Evolutionary conservation across 23 red algal species (phyloP).

Genomic region (Pyropia yezoensis): DNA sequence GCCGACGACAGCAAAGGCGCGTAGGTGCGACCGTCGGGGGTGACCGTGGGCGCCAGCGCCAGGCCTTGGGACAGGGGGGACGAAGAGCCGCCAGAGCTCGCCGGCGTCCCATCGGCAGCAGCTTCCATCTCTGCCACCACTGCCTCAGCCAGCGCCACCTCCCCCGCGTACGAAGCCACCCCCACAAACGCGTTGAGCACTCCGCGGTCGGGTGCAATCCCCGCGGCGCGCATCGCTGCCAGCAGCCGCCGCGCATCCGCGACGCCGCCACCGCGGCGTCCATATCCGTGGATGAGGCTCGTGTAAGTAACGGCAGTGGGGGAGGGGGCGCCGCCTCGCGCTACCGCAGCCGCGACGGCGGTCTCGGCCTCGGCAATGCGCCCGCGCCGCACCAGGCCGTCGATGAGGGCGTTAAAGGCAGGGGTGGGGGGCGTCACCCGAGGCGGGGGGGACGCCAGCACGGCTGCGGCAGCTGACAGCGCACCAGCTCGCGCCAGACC

Average conservation of each 20-base stretch:
- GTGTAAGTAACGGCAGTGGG: conserved; percentile 26
- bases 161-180: conserved; percentile 18
- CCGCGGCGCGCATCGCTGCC: conserved; percentile 20
- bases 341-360: conserved; percentile 3
- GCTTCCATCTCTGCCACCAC: conserved; percentile 36
- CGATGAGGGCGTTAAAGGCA: conserved; percentile 42
- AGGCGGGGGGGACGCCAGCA: background rate
- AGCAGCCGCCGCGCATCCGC: conserved; percentile 20
- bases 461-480: background rate
- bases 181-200: conserved; percentile 34
- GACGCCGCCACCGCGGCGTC: conserved; percentile 1
- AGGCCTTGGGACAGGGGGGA: conserved; percentile 5
- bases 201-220: conserved; percentile 26
- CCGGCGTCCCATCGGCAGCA: background rate
- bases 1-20: conserved; percentile 16
- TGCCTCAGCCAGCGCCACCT: conserved; percentile 4
- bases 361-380: conserved; percentile 10
- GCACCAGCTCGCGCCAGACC: background rate
- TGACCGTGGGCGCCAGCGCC: conserved; percentile 2
- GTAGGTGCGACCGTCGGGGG: conserved; percentile 11
- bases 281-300: conserved; percentile 40
- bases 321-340: conserved; percentile 1
- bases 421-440: conserved; percentile 8
- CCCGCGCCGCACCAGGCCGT: conserved; percentile 26
- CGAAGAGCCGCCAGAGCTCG: conserved; percentile 8